Conservation (phyloP, 2,329 filamentous ascomycete species). For the Cercospora nicotianae region DNA sequence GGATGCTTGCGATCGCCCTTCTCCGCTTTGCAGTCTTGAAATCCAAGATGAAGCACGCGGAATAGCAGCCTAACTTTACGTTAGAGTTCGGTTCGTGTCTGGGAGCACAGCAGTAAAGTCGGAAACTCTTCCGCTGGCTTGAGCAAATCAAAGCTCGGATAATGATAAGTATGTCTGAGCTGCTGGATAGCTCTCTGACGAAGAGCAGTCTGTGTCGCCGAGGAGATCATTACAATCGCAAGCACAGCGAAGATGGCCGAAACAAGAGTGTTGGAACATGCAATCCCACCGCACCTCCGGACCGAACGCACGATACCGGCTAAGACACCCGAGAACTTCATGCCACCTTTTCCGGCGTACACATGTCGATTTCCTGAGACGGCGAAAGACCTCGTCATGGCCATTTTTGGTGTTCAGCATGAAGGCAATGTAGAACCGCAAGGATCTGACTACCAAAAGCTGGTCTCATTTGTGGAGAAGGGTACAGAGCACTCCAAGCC, state of each 20-base stretch:
- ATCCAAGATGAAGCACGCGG: not conserved
- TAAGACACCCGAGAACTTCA: constrained; percentile 31
- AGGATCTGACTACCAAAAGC: constrained; percentile 16
- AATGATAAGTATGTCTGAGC: constrained; percentile 10
- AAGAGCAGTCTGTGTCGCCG: not conserved
- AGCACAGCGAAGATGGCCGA: constrained; percentile 19
- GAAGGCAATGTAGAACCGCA: constrained; percentile 2
- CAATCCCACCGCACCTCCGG: constrained; percentile 27
- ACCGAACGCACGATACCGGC: constrained; percentile 23
- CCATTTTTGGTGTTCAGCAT: constrained; percentile 40
- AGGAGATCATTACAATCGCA: not conserved
- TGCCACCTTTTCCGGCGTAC: constrained; percentile 38
- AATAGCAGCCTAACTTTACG: not conserved
- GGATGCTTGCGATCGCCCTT: not conserved
- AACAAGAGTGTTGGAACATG: constrained; percentile 23
- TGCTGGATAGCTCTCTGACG: not conserved
- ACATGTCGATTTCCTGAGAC: constrained; percentile 38
- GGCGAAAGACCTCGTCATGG: constrained; percentile 39
- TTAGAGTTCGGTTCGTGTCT: constrained; percentile 13
- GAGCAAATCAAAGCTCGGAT: constrained; percentile 8
- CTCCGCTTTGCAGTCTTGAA: not conserved
- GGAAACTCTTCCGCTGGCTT: constrained; percentile 10
- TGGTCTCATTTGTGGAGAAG: constrained; percentile 27
- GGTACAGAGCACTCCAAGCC: constrained; percentile 24
- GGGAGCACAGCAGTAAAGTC: constrained; percentile 2